These are phyloP conservation scores for Domatiomyces catenatus DNA, from an alignment of 2,329 filamentous ascomycete genomes.

Conservation along the genomic window DNA sequence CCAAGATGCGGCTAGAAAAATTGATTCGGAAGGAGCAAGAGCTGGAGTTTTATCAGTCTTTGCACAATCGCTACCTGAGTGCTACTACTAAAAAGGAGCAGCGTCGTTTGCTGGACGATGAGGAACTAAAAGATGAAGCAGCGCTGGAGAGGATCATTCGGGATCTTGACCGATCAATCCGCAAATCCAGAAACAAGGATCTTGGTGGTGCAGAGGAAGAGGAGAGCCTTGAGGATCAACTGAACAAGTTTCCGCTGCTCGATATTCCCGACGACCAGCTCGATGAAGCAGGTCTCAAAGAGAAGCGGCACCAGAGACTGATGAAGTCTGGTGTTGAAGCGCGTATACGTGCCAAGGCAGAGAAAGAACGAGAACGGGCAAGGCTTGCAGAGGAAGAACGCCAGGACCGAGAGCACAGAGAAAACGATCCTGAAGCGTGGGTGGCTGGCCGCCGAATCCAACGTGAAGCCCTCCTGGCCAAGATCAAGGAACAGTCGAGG, in stretches of 20 bases:
- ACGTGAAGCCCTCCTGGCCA: constrained; percentile 54
- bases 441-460: constrained; percentile 64
- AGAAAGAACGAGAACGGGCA: constrained; percentile 86
- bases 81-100: constrained; percentile 79
- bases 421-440: constrained; percentile 75
- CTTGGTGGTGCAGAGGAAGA: constrained; percentile 71
- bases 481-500: constrained; percentile 84
- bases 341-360: constrained; percentile 78
- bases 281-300: constrained; percentile 77
- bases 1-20: constrained; percentile 92
- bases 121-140: constrained; percentile 81
- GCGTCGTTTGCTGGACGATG: constrained; percentile 68
- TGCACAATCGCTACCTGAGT: constrained; percentile 49
- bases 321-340: constrained; percentile 94
- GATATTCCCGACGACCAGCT: constrained; percentile 83
- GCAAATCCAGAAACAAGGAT: constrained; percentile 82
- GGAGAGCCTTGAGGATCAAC: constrained; percentile 57
- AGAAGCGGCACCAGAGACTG: constrained; percentile 81
- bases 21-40: constrained; percentile 92
- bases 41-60: constrained; percentile 77
- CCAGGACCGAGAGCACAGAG: constrained; percentile 65
- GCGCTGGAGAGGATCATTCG: constrained; percentile 71
- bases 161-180: constrained; percentile 80
- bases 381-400: constrained; percentile 69
- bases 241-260: constrained; percentile 61